Evolutionary conservation across 202 grass and related monocot species (phyloP), one percentile per base, ranked within the genome.

Genomic region (Saccharum hybrid): DNA sequence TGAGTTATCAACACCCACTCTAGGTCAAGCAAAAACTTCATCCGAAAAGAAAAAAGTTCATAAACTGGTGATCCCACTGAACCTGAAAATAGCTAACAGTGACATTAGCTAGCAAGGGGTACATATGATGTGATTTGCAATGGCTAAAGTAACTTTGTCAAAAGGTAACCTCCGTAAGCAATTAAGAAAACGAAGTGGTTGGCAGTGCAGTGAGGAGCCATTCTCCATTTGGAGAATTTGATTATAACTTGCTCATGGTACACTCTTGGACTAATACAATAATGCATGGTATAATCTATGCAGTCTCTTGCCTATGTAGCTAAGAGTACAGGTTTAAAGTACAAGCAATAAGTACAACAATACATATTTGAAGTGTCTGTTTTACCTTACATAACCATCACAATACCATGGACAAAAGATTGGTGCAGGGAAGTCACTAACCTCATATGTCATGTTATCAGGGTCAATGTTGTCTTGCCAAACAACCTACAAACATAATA

Each of bases 361-460:
- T 75, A 46, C 10, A 81, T 57, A 81, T 23, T 56, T 49, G 3
- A 76, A 85, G 48, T 72, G 31, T 41, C 12, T 76, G 56, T 57
- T 21, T 70, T 56, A 82, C 74, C 70, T 83, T 60, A 82, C 42
- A 71, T 23, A 85, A 75, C 8, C 18, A 82, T 42, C 33, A 71
- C 14, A 37, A 84, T 18, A 63, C 77, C 37, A 82, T 37, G 48
- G 7, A 48, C 14, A 85, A 14, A 81, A 34, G 16, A 56, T 60
- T 62, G 28, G 40, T 71, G 41, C 51, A 70, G 85, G 68, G 33
- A 85, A 81, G 66, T 45, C 37, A 75, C 73, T 88, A 85, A 98
- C 96, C 96, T 98, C 96, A 42, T 98, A 98, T 74, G 96, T 94
- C 96, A 98, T 98, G 83, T 85, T 94, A 87, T 98, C 96, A 84